Conservation (phyloP, 148 eudicot genomes). For the Camellia japonica region DNA sequence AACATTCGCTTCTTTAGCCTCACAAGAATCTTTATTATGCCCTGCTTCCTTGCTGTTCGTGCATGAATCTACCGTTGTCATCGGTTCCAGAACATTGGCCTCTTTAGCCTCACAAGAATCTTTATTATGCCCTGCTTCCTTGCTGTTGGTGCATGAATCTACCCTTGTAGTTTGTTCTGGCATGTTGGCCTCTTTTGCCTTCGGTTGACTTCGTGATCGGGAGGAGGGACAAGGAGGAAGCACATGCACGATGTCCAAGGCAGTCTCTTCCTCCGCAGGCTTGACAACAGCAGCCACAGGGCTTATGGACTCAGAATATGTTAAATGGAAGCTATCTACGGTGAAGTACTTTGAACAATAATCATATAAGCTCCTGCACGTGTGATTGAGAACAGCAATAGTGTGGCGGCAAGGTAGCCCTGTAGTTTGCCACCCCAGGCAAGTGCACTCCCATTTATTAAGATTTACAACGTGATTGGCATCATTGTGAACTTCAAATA, state of each 20-base stretch:
- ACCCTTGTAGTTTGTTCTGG: not conserved
- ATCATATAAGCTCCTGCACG: conserved; percentile 30
- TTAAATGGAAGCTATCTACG: conserved; percentile 32
- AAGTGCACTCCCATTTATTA: conserved; percentile 42
- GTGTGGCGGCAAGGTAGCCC: conserved; percentile 53
- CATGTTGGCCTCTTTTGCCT: conserved; percentile 22
- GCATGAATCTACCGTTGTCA: too few species aligned
- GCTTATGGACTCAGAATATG: conserved; percentile 32
- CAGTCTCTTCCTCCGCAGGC: conserved; percentile 7
- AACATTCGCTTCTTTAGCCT: too few species aligned
- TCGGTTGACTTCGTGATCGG: conserved; percentile 17
- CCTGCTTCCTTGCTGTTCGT: too few species aligned
- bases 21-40: too few species aligned
- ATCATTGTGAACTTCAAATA: conserved; percentile 53
- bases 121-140: too few species aligned
- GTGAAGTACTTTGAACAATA: conserved; percentile 43
- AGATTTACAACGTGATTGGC: conserved; percentile 44
- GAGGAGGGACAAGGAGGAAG: conserved; percentile 40
- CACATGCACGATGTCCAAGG: conserved; percentile 22
- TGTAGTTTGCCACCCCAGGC: conserved; percentile 45
- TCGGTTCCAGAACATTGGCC: too few species aligned
- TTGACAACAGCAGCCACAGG: conserved; percentile 26
- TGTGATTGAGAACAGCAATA: conserved; percentile 41
- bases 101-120: too few species aligned
- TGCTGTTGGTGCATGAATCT: too few species aligned